Base-by-base conservation (phyloP, 2,329 filamentous ascomycete genomes). In the Phaeophleospora eucalypticola region DNA sequence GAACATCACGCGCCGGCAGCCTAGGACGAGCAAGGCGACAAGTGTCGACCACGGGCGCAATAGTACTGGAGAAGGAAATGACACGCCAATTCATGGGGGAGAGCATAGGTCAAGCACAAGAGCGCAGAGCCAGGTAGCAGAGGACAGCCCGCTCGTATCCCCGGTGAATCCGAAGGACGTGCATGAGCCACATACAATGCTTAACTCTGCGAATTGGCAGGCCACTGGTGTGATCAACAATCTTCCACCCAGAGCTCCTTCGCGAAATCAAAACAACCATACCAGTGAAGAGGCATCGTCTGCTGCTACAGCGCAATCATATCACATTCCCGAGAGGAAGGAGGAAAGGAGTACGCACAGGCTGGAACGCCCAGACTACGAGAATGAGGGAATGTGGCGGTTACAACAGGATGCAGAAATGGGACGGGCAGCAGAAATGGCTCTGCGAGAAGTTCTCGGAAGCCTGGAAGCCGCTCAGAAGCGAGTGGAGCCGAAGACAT, bases 381-480 rank as follows among this genome's bases (percentile, higher is more conserved):
- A 84, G 58, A 82, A 64, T 77, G 82, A 67, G 82, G 54, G 73
- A 78, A 59, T 56, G 41, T 56, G 49, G 51, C 62, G 58, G 40
- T 49, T 64, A 32, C 60, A 64, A 37, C 87, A 89, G 59, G 84
- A 87, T 32, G 69, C 80, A 58, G 90, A 96, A 64, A 89, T 81
- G n/a, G 84, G 85, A 16, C 81, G 82, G 54, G 90, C 90, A 4
- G 83, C 90, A 17, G 89, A 95, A 69, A 71, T 96, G 64, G 89
- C 91, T 4, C 69, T 96, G 57, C 77, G 87, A 52, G 91, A 96
- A 70, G 74, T 96, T 36, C 70, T 95, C 45, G 83, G 84, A 60
- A 90, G 86, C 50, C 79, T 90, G 65, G 82, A 86, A 63, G 87
- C 89, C 53, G 89, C 90, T 54, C 89, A 84, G 87, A 90, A 76